Percentiles rank a stretch among this genome's conserved stretches.
These are phyloP conservation scores for Volvariella surrecta DNA, from an alignment of 1,284 basidiomycete genomes.

Conservation along the genomic window DNA sequence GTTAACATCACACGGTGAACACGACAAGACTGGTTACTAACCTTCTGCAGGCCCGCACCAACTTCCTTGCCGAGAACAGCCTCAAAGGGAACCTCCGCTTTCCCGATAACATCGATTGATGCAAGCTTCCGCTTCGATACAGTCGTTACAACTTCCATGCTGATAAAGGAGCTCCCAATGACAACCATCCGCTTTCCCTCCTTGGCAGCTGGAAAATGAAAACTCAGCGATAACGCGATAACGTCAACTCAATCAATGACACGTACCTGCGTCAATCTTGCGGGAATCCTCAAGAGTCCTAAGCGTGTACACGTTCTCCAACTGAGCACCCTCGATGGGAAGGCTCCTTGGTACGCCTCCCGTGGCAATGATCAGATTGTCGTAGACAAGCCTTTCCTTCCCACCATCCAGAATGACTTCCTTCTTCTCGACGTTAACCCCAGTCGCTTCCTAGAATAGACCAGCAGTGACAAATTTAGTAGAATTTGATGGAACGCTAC, in stretches of 20 bases:
- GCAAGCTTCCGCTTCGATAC: conserved; percentile 69
- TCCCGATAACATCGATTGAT: conserved; percentile 78
- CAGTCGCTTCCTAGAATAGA: conserved; percentile 48
- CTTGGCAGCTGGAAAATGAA: conserved; percentile 33
- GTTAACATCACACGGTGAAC: background rate
- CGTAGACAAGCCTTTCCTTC: conserved; percentile 56
- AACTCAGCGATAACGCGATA: conserved; percentile 1
- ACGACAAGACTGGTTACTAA: conserved; percentile 17
- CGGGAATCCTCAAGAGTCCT: conserved; percentile 68
- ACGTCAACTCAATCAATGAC: background rate
- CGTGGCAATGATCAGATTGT: conserved; percentile 66
- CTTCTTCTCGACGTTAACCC: conserved; percentile 55
- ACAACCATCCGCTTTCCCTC: conserved; percentile 77
- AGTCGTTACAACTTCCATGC: conserved; percentile 84
- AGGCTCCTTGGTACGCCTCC: conserved; percentile 64
- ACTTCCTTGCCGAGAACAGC: conserved; percentile 75
- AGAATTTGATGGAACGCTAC: conserved; percentile 19
- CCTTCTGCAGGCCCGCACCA: conserved; percentile 75
- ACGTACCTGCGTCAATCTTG: conserved; percentile 63
- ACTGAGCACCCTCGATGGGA: conserved; percentile 71
- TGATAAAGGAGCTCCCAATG: conserved; percentile 90
- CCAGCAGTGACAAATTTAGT: conserved; percentile 3
- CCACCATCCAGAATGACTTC: conserved; percentile 51
- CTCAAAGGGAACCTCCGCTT: conserved; percentile 82
- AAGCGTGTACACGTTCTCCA: conserved; percentile 77